phyloP scores from a whole-genome alignment of 768 basidiomycete species.

The Auriscalpium vulgare region DNA sequence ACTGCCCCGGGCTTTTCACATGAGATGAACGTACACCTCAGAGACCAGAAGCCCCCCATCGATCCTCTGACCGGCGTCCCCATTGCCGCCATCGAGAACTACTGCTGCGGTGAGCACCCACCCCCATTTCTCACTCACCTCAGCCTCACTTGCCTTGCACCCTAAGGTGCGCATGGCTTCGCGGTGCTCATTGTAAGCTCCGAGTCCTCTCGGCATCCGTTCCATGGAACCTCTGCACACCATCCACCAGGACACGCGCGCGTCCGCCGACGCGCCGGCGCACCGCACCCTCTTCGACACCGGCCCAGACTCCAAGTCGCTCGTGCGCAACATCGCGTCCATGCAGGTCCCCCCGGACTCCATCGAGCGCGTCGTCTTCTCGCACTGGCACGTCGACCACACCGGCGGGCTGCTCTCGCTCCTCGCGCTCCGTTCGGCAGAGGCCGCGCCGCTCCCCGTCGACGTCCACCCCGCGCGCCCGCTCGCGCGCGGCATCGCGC shows the following conservation, averaged over 20 bases:
- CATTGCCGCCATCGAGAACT: conserved; percentile 63
- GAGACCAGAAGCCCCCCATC: conserved; percentile 34
- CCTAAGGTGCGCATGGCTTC: conserved; percentile 73
- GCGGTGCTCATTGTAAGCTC: conserved; percentile 60
- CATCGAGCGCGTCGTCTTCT: conserved; percentile 43
- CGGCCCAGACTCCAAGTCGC: conserved; percentile 68
- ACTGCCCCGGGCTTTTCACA: conserved; percentile 73
- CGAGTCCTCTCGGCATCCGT: background rate
- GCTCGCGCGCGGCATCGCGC: conserved; percentile 63
- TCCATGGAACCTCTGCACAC: background rate
- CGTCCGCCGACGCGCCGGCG: conserved; percentile 29
- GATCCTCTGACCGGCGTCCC: conserved; percentile 47
- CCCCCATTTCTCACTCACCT: background rate
- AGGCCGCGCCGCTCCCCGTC: conserved; percentile 34
- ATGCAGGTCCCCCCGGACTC: conserved; percentile 46
- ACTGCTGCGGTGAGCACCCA: conserved; percentile 52
- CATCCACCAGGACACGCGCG: conserved; percentile 45
- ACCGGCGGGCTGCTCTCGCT: conserved; percentile 68
- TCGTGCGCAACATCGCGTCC: conserved; percentile 62
- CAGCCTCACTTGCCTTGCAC: background rate
- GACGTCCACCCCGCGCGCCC: conserved; percentile 79
- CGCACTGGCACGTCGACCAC: conserved; percentile 49
- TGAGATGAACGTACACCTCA: conserved; percentile 59
- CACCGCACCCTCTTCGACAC: conserved; percentile 74
- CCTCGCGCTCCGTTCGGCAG: conserved; percentile 35